Percentiles rank a stretch among this genome's conserved stretches.
phyloP scores from a whole-genome alignment of 1,139 yeast species.

The Pneumocystis murina region DNA sequence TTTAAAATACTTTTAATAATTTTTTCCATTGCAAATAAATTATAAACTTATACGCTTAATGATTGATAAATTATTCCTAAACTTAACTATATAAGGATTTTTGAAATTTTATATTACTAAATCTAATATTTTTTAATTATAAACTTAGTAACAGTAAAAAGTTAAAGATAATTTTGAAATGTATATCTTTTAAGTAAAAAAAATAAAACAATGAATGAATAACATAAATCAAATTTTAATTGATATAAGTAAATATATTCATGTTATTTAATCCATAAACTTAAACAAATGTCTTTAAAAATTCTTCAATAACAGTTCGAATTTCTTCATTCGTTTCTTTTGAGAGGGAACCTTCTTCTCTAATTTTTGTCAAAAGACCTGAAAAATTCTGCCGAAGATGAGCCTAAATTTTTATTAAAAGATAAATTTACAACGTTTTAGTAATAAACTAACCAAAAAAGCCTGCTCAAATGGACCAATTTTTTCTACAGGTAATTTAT shows the following conservation, averaged over 20 bases:
- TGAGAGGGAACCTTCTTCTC: neutral
- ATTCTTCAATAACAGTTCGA: neutral
- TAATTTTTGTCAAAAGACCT: neutral
- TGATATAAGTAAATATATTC: neutral
- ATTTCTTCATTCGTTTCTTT: neutral
- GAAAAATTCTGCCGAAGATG: neutral
- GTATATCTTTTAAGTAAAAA: neutral
- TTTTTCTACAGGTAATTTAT: slow-evolving; percentile 68
- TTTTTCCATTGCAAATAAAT: too few species aligned
- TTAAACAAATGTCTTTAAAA: neutral
- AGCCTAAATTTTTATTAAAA: neutral
- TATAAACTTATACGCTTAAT: too few species aligned
- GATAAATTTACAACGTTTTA: slow-evolving; percentile 13
- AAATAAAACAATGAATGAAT: neutral
- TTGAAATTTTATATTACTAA: neutral
- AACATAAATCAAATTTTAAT: neutral
- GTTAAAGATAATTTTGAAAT: neutral
- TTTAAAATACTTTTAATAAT: too few species aligned
- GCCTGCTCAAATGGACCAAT: slow-evolving; percentile 84
- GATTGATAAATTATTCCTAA: too few species aligned
- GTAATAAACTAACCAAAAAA: slow-evolving; percentile 43
- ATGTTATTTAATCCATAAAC: neutral
- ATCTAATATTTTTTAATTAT: neutral
- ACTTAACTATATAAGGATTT: neutral
- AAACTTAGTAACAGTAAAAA: neutral